These are phyloP conservation scores for Ganoderma multipileum DNA, from an alignment of 1,284 basidiomycete genomes.

Conservation along the genomic window DNA sequence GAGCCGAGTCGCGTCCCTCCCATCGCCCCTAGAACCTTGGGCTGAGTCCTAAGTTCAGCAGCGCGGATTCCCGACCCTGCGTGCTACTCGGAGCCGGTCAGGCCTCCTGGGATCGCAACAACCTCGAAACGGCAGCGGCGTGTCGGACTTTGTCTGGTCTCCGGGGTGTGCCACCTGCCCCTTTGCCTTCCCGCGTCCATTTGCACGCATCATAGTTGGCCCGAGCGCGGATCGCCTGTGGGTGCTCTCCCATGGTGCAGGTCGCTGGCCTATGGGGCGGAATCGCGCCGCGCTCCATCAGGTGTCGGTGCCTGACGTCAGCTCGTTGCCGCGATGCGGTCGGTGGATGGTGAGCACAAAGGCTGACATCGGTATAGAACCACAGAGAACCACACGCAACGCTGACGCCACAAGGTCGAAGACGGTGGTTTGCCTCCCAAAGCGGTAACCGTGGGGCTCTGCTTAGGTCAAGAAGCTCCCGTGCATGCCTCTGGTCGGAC, in stretches of 20 bases:
- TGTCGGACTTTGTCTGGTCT: conserved; percentile 1
- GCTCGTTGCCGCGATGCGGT: background rate
- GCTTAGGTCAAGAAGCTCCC: background rate
- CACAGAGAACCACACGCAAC: conserved; percentile 1
- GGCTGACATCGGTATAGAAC: background rate
- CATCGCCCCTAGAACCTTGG: background rate
- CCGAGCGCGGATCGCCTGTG: background rate
- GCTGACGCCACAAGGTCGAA: background rate
- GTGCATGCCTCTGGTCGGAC: background rate
- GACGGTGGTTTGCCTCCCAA: background rate
- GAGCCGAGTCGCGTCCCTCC: background rate
- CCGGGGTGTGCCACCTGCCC: background rate
- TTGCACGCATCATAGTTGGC: background rate
- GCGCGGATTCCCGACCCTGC: background rate
- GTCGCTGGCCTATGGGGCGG: background rate
- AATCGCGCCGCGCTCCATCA: background rate
- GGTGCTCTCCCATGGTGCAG: background rate
- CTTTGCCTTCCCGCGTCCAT: background rate
- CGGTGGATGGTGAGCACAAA: background rate
- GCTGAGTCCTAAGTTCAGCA: background rate
- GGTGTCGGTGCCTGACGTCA: background rate
- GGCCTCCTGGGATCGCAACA: background rate
- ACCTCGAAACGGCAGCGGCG: background rate
- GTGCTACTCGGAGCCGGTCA: background rate
- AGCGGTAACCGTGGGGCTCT: background rate